phyloP scores from a whole-genome alignment of 1,139 yeast genomes.

The Pichia sp. region DNA sequence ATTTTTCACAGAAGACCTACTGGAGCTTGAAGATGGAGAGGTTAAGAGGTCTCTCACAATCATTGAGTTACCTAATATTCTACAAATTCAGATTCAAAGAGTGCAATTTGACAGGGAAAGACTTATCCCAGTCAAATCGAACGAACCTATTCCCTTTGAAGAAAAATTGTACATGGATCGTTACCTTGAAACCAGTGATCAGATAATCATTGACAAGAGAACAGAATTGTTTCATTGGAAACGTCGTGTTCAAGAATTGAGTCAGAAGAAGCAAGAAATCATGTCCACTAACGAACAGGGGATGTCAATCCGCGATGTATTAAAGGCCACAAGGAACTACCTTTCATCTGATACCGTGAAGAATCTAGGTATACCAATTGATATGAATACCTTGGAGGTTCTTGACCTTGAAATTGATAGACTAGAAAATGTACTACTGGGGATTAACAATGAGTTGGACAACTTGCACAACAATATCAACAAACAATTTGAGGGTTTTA shows the following conservation, averaged over 20 bases:
- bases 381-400: slow-evolving; percentile 31
- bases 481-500: slow-evolving; percentile 57
- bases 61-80: slow-evolving; percentile 66
- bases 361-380: slow-evolving; percentile 31
- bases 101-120: slow-evolving; percentile 80
- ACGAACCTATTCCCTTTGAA: slow-evolving; percentile 75
- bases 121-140: slow-evolving; percentile 73
- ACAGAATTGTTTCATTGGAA: slow-evolving; percentile 65
- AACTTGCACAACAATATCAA: slow-evolving; percentile 46
- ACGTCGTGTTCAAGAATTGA: slow-evolving; percentile 44
- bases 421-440: slow-evolving; percentile 38
- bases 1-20: slow-evolving; percentile 72
- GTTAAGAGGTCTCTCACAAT: slow-evolving; percentile 73
- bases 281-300: slow-evolving; percentile 44
- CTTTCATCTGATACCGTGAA: slow-evolving; percentile 40
- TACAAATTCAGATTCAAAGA: slow-evolving; percentile 90
- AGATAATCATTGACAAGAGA: slow-evolving; percentile 48
- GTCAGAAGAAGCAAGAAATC: slow-evolving; percentile 40
- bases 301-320: slow-evolving; percentile 46
- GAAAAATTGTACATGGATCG: slow-evolving; percentile 81
- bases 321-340: slow-evolving; percentile 53
- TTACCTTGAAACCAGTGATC: slow-evolving; percentile 70
- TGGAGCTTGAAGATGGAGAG: slow-evolving; percentile 65
- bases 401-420: slow-evolving; percentile 35
- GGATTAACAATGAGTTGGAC: slow-evolving; percentile 38